Percentiles rank a stretch among this genome's conserved stretches.
Evolutionary conservation across 2,329 filamentous ascomycete genomes (phyloP).

Genomic region (Colletotrichum phormii): DNA sequence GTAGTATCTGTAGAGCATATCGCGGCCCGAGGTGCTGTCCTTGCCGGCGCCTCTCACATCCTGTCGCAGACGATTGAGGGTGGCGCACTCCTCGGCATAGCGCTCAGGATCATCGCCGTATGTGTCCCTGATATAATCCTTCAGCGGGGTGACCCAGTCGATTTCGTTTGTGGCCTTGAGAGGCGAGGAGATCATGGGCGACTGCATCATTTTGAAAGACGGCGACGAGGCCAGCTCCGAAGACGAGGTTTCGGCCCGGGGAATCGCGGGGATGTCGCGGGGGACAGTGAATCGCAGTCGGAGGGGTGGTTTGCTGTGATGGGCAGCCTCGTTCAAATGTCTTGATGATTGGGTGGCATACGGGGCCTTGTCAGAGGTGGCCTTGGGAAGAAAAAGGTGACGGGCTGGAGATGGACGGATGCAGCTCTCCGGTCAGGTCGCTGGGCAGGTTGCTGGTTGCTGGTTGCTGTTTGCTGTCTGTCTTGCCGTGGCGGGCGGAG

Average conservation of each 20-base stretch:
- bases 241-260: constrained; percentile 19
- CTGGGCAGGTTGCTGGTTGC: background rate
- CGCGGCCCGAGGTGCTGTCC: constrained; percentile 92
- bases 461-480: constrained; percentile 27
- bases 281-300: constrained; percentile 22
- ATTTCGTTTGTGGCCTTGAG: constrained; percentile 97
- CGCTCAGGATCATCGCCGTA: constrained; percentile 98
- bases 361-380: constrained; percentile 29
- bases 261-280: constrained; percentile 4
- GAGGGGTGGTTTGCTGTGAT: constrained; percentile 2
- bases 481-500: constrained; percentile 25
- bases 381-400: constrained; percentile 21
- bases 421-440: constrained; percentile 30
- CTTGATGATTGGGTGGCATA: constrained; percentile 33
- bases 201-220: constrained; percentile 74
- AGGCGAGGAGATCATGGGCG: constrained; percentile 95
- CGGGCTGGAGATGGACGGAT: constrained; percentile 25
- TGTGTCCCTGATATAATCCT: constrained; percentile 90
- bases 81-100: constrained; percentile 94
- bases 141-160: constrained; percentile 94
- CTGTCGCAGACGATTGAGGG: constrained; percentile 93
- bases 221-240: constrained; percentile 3
- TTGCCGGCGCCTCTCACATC: constrained; percentile 98
- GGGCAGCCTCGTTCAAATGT: constrained; percentile 32
- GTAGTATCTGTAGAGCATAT: constrained; percentile 96